Conservation (phyloP, 345 rosid genomes). For the Triadica sebifera region DNA sequence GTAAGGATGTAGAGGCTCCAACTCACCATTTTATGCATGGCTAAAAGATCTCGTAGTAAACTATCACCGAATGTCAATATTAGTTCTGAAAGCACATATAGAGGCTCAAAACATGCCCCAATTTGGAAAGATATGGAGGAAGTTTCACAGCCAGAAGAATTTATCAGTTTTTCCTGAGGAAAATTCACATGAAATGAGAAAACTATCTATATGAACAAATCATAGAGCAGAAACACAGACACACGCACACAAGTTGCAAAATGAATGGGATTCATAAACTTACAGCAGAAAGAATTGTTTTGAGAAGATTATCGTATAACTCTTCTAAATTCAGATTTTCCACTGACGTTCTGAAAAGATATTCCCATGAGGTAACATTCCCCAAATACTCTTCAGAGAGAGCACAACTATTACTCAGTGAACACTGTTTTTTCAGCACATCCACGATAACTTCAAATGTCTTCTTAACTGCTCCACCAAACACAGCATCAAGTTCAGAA, state of each 20-base stretch:
- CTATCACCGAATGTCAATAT: constrained; percentile 52
- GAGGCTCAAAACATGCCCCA: constrained; percentile 51
- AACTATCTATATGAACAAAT: not conserved
- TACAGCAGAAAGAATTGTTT: constrained; percentile 54
- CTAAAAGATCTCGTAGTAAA: constrained; percentile 66
- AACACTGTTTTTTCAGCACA: constrained; percentile 45
- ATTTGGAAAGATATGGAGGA: constrained; percentile 31
- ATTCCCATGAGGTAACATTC: constrained; percentile 64
- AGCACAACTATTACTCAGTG: constrained; percentile 26
- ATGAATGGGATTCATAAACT: constrained; percentile 23
- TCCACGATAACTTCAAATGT: constrained; percentile 39
- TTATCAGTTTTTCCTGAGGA: constrained; percentile 57
- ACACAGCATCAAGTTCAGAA: constrained; percentile 36
- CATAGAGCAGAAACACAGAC: not conserved
- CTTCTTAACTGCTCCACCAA: constrained; percentile 38
- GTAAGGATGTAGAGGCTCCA: not conserved
- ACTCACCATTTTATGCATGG: constrained; percentile 66
- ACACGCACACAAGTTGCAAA: not conserved
- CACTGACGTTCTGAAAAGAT: constrained; percentile 45
- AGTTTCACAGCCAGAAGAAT: constrained; percentile 31
- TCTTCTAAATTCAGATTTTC: constrained; percentile 46
- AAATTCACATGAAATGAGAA: constrained; percentile 23
- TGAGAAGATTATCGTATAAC: constrained; percentile 47
- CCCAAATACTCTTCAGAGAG: constrained; percentile 38
- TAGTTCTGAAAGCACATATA: constrained; percentile 48